phyloP scores from a whole-genome alignment of 78 protist species.

The Dictyostelium firmibasis region DNA sequence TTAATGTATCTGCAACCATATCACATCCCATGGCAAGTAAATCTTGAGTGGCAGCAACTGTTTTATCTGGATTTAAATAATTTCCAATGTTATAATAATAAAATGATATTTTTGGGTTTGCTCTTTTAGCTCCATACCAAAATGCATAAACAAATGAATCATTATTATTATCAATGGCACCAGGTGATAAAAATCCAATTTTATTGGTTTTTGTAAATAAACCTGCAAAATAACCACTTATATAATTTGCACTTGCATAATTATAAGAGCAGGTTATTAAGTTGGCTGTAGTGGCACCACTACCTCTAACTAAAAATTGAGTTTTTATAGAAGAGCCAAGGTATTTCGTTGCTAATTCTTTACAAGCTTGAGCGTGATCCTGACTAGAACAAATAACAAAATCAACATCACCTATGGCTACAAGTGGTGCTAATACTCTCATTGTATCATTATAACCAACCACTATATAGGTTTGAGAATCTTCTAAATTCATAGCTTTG shows the following conservation, averaged over 20 bases:
- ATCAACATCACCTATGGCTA: background rate
- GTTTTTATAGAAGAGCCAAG: background rate
- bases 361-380: background rate
- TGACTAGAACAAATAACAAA: slow-evolving; percentile 6
- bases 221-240: slow-evolving; percentile 34
- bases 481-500: background rate
- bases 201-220: background rate
- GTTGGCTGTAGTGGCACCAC: background rate
- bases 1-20: background rate
- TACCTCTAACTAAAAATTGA: background rate
- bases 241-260: slow-evolving; percentile 2
- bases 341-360: background rate
- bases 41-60: background rate
- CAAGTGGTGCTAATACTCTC: background rate
- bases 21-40: slow-evolving; percentile 12
- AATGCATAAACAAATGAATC: background rate
- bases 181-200: slow-evolving; percentile 14
- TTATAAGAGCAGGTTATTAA: slow-evolving; percentile 3
- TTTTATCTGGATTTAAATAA: background rate
- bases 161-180: background rate
- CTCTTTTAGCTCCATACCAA: background rate
- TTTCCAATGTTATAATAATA: background rate
- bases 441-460: background rate
- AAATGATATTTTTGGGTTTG: background rate
- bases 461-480: background rate